Percentiles rank a stretch among this genome's conserved stretches.
Conservation (phyloP, 768 basidiomycete species). For the Nidularia sp. region DNA sequence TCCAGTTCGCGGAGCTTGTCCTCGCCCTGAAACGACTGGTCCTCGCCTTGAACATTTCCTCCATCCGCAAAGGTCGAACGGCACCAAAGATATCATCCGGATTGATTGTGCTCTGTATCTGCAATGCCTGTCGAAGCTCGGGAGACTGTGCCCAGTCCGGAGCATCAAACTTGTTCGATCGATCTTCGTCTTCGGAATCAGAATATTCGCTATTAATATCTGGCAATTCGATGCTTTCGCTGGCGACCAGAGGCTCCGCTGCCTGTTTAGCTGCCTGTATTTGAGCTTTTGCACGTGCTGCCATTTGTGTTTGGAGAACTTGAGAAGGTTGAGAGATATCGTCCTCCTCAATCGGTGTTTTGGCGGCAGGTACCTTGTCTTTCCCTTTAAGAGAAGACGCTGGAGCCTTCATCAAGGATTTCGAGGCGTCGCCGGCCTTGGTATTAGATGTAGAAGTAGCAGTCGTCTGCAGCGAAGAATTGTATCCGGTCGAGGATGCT, state of each 20-base stretch:
- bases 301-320: conserved; percentile 62
- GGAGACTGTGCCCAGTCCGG: conserved; percentile 94
- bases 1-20: conserved; percentile 95
- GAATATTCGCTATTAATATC: conserved; percentile 98
- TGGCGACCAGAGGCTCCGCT: conserved; percentile 43
- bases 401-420: conserved; percentile 13
- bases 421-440: conserved; percentile 30
- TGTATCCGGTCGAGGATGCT: conserved; percentile 33
- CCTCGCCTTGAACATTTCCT: conserved; percentile 82
- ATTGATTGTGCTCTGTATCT: conserved; percentile 81
- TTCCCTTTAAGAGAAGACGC: conserved; percentile 36
- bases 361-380: conserved; percentile 33
- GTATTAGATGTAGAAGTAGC: conserved; percentile 18
- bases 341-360: conserved; percentile 25
- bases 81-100: conserved; percentile 91
- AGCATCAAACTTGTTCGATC: conserved; percentile 65
- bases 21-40: conserved; percentile 83
- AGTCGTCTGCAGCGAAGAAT: conserved; percentile 22
- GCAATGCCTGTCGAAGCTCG: conserved; percentile 72
- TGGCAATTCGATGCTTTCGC: conserved; percentile 86
- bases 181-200: conserved; percentile 89
- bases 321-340: conserved; percentile 60
- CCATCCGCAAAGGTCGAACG: conserved; percentile 84
- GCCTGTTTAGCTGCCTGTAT: conserved; percentile 53
- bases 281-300: conserved; percentile 66